phyloP scores from a whole-genome alignment of 345 rosid genomes.

The Diplotaxis tenuifolia region DNA sequence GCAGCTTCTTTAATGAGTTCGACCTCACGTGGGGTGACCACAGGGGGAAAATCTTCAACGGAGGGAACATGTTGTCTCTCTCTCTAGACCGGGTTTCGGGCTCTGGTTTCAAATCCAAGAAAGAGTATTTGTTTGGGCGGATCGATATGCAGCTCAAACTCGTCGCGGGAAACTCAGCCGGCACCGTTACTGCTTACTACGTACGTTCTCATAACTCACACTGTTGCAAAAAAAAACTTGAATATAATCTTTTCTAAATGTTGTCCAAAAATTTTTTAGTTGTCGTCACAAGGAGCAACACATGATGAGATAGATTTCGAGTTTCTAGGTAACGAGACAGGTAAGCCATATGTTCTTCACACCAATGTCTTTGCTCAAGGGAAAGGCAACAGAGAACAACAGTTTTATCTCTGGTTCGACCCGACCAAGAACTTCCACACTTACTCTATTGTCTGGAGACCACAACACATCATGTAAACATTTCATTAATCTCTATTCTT shows the following conservation, averaged over 20 bases:
- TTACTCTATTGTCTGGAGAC: slow-evolving; percentile 63
- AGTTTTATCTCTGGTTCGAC: slow-evolving; percentile 64
- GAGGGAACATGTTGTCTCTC: slow-evolving; percentile 52
- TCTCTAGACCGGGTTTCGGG: slow-evolving; percentile 52
- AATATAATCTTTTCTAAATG: neutral
- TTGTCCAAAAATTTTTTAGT: slow-evolving; percentile 26
- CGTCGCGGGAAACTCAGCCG: slow-evolving; percentile 67
- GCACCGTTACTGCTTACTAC: slow-evolving; percentile 65
- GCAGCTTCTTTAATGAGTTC: slow-evolving; percentile 50
- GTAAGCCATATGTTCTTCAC: slow-evolving; percentile 60
- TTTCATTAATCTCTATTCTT: neutral
- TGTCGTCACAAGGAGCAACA: slow-evolving; percentile 52
- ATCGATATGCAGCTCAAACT: slow-evolving; percentile 69
- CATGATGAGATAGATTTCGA: slow-evolving; percentile 71
- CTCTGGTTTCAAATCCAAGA: slow-evolving; percentile 59
- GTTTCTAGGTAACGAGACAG: slow-evolving; percentile 60
- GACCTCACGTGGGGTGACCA: slow-evolving; percentile 56
- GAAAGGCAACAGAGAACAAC: slow-evolving; percentile 65
- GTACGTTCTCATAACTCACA: slow-evolving; percentile 35
- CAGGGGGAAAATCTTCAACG: slow-evolving; percentile 49
- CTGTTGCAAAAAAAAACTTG: neutral
- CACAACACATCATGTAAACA: slow-evolving; percentile 52
- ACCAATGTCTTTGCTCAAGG: slow-evolving; percentile 61
- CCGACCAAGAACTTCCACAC: slow-evolving; percentile 72
- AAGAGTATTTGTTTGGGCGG: slow-evolving; percentile 54